A percentile compares a stretch with the other conserved stretches of the same genome.
These are phyloP conservation scores for Noccaea caerulescens DNA, from an alignment of 345 rosid species.

Conservation along the genomic window DNA sequence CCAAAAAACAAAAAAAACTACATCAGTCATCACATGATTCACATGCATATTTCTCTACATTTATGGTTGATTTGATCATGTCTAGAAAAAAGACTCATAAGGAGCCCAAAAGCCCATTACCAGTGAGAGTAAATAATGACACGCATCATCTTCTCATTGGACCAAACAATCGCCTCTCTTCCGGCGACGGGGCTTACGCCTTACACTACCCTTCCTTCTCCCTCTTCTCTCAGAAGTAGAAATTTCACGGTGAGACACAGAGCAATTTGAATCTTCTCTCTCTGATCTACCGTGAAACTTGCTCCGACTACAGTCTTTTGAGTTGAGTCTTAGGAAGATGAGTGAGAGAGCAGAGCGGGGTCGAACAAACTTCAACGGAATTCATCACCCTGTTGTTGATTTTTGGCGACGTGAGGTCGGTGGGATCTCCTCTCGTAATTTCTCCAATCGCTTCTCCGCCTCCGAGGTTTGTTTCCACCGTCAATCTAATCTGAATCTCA, in stretches of 20 bases:
- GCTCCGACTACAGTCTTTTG: background rate
- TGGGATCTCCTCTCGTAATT: conserved; percentile 61
- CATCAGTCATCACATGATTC: too few species aligned
- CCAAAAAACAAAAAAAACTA: too few species aligned
- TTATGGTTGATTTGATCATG: too few species aligned
- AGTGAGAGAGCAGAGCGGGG: conserved; percentile 42
- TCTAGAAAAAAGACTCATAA: background rate
- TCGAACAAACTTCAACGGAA: conserved; percentile 41
- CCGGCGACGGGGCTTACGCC: conserved; percentile 17
- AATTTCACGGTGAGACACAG: conserved; percentile 20
- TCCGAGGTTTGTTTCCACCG: conserved; percentile 62
- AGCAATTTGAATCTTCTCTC: conserved; percentile 1
- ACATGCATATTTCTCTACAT: too few species aligned
- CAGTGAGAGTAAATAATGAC: background rate
- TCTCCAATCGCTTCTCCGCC: conserved; percentile 73
- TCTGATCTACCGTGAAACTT: background rate
- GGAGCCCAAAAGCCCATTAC: conserved; percentile 30
- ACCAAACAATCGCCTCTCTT: background rate
- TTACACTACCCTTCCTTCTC: background rate
- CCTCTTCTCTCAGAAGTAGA: background rate
- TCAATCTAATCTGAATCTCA: background rate
- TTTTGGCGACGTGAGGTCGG: conserved; percentile 82
- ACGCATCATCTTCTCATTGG: conserved; percentile 6
- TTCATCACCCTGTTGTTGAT: conserved; percentile 60
- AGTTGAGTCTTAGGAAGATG: conserved; percentile 29